Evolutionary conservation across 1,139 yeast genomes (phyloP), one percentile per base, ranked within the genome.

Genomic region (Kazachstania sp.): DNA sequence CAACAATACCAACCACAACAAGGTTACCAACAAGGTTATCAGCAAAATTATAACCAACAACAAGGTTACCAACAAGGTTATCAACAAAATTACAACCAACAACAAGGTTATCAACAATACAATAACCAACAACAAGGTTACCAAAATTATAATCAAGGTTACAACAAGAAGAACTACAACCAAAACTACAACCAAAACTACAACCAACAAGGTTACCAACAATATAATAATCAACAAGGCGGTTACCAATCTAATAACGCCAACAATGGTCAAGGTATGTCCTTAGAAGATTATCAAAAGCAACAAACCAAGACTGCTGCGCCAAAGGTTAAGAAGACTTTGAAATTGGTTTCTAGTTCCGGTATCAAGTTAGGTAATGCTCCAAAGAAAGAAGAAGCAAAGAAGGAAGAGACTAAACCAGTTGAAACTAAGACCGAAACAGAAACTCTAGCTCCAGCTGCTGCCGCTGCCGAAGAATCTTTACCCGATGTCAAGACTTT

Each of bases 241-340:
- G 56, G 64, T 52, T 55, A 63, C 51, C 60, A 54, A 26, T 20
- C 32, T 16, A 42, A 41, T 23, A 29, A 58, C 30, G 19, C 47
- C 62, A 63, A 34, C 73, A 68, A 54, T 56, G 28, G 71, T n/a
- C 72, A 71, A 50, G 94, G 92, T 45, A 81, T 86, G 88, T 80
- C 95, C 37, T 74, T 88, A 59, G 95, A 88, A 49, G 95, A 88
- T 62, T 87, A 81, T 70, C 86, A 86, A 68, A 83, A 83, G 64
- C 83, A 82, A 66, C 78, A 82, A 45, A 45, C 52, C 37, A 52
- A 51, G 39, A 46, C 50, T 58, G 57, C 66, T 41, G 60, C 66
- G 36, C 55, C 66, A 28, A 81, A 82, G 61, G 85, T 86, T 51
- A 75, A 74, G 67, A 71, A 67, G 50, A 79, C 81, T 39, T 74